Evolutionary conservation across 2,329 filamentous ascomycete species (phyloP).

Genomic region (Xylariaceae sp.): DNA sequence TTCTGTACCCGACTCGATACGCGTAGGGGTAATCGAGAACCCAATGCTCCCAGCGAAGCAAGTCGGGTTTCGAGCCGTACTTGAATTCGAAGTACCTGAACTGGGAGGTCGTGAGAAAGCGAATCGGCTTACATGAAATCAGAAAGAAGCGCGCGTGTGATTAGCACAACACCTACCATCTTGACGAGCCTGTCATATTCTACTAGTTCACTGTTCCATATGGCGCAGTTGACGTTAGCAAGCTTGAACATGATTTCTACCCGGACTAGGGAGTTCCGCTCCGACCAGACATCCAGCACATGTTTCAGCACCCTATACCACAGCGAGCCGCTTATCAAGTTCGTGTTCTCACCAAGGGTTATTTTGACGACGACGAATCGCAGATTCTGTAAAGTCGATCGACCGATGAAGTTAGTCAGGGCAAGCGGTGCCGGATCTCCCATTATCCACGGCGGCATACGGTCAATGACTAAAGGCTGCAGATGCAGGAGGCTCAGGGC

Average conservation of each 20-base stretch:
- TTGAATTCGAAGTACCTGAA: slow-evolving; percentile 32
- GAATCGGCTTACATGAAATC: not conserved
- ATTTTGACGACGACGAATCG: slow-evolving; percentile 37
- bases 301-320: slow-evolving; percentile 35
- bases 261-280: slow-evolving; percentile 32
- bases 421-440: slow-evolving; percentile 29
- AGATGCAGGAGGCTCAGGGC: slow-evolving; percentile 34
- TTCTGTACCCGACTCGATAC: slow-evolving; percentile 30
- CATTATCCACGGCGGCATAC: slow-evolving; percentile 40
- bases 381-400: slow-evolving; percentile 37
- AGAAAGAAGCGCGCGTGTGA: not conserved
- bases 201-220: slow-evolving; percentile 30
- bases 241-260: slow-evolving; percentile 39
- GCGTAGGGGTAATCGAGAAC: slow-evolving; percentile 32
- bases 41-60: slow-evolving; percentile 35
- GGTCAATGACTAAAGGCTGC: slow-evolving; percentile 38
- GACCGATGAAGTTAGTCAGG: slow-evolving; percentile 35
- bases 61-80: slow-evolving; percentile 25
- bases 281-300: slow-evolving; percentile 31
- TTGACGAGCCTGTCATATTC: slow-evolving; percentile 27
- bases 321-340: slow-evolving; percentile 30
- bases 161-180: slow-evolving; percentile 20
- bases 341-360: slow-evolving; percentile 33
- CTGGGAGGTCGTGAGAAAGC: slow-evolving; percentile 17
- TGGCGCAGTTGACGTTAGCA: slow-evolving; percentile 22